Percentiles rank a stretch among this genome's conserved stretches.
phyloP scores from a whole-genome alignment of 208 protist species.

The Crithidia fasciculata region DNA sequence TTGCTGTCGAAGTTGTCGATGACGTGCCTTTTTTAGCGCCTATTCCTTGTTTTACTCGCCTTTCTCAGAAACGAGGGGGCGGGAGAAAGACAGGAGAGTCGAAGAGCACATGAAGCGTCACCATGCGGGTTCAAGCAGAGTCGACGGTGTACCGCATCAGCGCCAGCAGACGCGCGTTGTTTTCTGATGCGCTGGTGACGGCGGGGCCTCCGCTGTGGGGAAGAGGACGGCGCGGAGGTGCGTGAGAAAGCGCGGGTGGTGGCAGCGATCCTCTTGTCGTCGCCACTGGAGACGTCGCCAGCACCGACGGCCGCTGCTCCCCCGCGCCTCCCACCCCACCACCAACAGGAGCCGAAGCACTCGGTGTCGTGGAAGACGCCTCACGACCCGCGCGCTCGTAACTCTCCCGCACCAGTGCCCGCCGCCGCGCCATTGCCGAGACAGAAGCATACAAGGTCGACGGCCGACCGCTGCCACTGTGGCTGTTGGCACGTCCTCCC shows the following conservation, averaged over 20 bases:
- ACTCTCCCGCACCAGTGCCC: slow-evolving; percentile 12
- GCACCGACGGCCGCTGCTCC: too few relatives aligned
- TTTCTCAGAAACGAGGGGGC: too few relatives aligned
- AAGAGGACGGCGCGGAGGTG: background rate
- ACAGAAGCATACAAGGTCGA: slow-evolving; percentile 9
- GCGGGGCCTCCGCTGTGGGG: background rate
- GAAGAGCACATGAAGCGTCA: too few relatives aligned
- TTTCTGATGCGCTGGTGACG: background rate
- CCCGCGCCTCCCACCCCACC: background rate
- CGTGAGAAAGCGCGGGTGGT: background rate
- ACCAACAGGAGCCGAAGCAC: background rate
- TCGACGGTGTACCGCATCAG: slow-evolving; percentile 14
- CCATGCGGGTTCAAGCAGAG: background rate
- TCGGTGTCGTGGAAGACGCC: background rate
- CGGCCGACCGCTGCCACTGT: background rate
- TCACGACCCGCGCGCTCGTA: slow-evolving; percentile 15
- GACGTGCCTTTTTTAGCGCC: too few relatives aligned
- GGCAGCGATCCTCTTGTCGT: background rate
- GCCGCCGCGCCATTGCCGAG: slow-evolving; percentile 26
- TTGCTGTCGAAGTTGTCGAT: too few relatives aligned
- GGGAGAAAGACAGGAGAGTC: too few relatives aligned
- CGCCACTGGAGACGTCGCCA: too few relatives aligned
- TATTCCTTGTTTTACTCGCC: too few relatives aligned
- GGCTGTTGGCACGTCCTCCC: background rate
- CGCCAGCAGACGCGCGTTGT: slow-evolving; percentile 14